Evolutionary conservation across 805 yeast genomes (phyloP).

Genomic region (Brettanomyces sp.): DNA sequence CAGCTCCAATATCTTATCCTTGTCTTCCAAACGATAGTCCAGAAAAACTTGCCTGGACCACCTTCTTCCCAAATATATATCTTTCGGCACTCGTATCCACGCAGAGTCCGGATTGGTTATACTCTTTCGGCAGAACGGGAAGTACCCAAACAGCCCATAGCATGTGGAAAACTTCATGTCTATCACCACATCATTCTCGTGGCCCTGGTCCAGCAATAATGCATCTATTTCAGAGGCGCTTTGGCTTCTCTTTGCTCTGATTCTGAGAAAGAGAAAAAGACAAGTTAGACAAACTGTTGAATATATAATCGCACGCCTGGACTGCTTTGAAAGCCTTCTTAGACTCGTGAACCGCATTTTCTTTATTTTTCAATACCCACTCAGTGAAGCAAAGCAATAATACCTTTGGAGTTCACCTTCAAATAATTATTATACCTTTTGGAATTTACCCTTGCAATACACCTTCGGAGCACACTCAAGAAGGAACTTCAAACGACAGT

Average conservation of each 20-base stretch:
- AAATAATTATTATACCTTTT: too few species aligned
- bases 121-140: not conserved
- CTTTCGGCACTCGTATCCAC: slow-evolving; percentile 3
- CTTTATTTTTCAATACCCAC: too few species aligned
- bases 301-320: too few species aligned
- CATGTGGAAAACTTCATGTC: not conserved
- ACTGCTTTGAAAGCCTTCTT: too few species aligned
- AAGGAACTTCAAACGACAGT: too few species aligned
- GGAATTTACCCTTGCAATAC: too few species aligned
- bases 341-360: too few species aligned
- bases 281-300: too few species aligned
- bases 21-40: not conserved
- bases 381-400: too few species aligned
- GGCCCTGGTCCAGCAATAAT: not conserved
- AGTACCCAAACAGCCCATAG: not conserved
- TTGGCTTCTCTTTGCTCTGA: not conserved
- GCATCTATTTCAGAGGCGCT: not conserved
- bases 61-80: not conserved
- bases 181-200: not conserved
- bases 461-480: too few species aligned
- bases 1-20: not conserved
- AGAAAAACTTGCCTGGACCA: slow-evolving; percentile 1
- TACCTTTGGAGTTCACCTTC: too few species aligned
- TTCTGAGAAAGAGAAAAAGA: too few species aligned
- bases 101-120: not conserved